Evolutionary conservation across 1,284 basidiomycete genomes (phyloP).

Genomic region (Ustilago sp.): DNA sequence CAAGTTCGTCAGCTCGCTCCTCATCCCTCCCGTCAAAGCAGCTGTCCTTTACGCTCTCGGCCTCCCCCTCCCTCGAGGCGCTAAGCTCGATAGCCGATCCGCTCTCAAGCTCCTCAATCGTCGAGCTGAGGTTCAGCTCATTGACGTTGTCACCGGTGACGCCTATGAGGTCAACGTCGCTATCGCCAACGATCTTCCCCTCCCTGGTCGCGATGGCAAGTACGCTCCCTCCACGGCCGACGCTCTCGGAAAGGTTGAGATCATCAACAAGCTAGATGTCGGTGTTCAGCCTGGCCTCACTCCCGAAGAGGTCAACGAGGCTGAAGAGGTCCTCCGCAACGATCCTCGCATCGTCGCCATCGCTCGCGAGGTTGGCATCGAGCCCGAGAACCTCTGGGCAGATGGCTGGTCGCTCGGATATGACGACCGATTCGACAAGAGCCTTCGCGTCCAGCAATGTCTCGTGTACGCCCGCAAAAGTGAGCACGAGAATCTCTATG

Average conservation of each 20-base stretch:
- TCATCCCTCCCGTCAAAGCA: constrained; percentile 37
- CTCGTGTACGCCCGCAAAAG: constrained; percentile 55
- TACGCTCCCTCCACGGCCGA: constrained; percentile 31
- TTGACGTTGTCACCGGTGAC: constrained; percentile 73
- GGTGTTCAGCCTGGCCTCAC: constrained; percentile 82
- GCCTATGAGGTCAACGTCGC: constrained; percentile 75
- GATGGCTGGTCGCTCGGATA: constrained; percentile 71
- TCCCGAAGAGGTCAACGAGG: constrained; percentile 79
- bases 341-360: constrained; percentile 77
- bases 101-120: constrained; percentile 42
- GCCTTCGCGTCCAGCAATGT: constrained; percentile 49
- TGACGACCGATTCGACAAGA: constrained; percentile 52
- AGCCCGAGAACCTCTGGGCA: constrained; percentile 80
- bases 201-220: constrained; percentile 41
- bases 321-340: constrained; percentile 78
- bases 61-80: constrained; percentile 35
- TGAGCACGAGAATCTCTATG: constrained; percentile 56
- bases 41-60: constrained; percentile 37
- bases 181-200: constrained; percentile 34
- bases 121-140: constrained; percentile 74
- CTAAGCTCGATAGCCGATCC: constrained; percentile 33
- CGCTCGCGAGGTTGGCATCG: constrained; percentile 80
- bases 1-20: constrained; percentile 68
- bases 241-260: constrained; percentile 40
- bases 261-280: constrained; percentile 74